Conservation (phyloP, 2,329 filamentous ascomycete genomes). For the Elsinoe arachidis region DNA sequence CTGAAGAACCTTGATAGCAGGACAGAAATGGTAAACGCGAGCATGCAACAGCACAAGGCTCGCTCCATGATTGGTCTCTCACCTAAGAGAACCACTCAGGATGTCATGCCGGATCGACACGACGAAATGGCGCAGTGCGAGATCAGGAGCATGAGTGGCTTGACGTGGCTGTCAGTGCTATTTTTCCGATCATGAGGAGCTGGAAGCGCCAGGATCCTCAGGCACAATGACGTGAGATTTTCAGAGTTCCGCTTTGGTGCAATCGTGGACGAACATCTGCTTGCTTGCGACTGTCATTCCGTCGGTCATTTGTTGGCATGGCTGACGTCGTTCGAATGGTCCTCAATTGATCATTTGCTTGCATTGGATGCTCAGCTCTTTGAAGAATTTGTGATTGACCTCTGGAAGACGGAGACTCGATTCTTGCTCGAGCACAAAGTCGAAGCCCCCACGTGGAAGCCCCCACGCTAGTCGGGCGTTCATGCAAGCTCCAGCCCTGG, state of each 20-base stretch:
- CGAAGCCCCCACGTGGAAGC: constrained; percentile 5
- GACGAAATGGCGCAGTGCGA: not conserved
- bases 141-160: not conserved
- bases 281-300: not conserved
- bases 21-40: constrained; percentile 2
- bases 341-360: too few relatives aligned
- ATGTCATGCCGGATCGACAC: constrained; percentile 10
- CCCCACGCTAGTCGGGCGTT: not conserved
- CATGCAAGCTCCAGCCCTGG: not conserved
- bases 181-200: not conserved
- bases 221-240: constrained; percentile 11
- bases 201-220: not conserved
- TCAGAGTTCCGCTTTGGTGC: not conserved
- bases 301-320: not conserved
- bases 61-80: not conserved
- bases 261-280: not conserved
- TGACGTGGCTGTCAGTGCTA: not conserved
- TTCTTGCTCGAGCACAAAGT: constrained; percentile 2
- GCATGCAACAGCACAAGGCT: not conserved
- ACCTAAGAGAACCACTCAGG: not conserved
- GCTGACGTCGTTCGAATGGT: not conserved
- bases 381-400: too few relatives aligned
- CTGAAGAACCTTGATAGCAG: not conserved
- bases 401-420: too few relatives aligned
- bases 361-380: too few relatives aligned